Base-by-base conservation (phyloP, 768 basidiomycete species). In the Russula sp. region DNA sequence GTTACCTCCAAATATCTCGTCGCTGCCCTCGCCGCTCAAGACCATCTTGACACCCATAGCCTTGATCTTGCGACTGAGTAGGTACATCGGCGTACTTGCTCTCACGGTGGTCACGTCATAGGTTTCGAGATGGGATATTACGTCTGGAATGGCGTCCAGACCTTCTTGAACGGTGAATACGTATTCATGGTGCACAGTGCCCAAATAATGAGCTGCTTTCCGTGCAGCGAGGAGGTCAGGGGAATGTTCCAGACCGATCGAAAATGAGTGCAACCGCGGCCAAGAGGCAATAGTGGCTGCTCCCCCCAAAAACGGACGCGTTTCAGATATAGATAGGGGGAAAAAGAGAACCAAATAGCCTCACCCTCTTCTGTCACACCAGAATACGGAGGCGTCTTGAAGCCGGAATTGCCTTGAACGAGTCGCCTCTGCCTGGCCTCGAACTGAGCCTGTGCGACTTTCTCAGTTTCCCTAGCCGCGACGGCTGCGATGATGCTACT, bases 21-120 rank as follows among this genome's bases (percentile, higher is more conserved):
- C 97, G 67, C 91, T 93, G 44, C 97, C 97, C 76, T 99, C 97
- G 20, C 97, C 97, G 68, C 90, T 92, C 40, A 98, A 81, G 18
- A 99, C 97, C 97, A 99, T 99, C 79, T 99, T 99, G 59, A 99
- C 97, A 63, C 97, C 97, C 92, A 94, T 98, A 5, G 97, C 96
- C 79, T 98, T 99, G 79, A 99, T 95, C 79, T 99, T 98, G 55
- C 97, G 84, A 73, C 90, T 93, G 64, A 99, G 85, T 32, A 99
- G 86, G 76, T 98, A 98, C 97, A 99, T 99, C 3, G 97, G 97
- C 5, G 95, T 98, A 71, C 90, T 93, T 10, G 97, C 97, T 54
- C 97, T 89, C 55, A 98, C 92, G 44, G 97, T 99, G 32, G 97
- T 99, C 62, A 99, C 97, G 75, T 99, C 97, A 76, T 93, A 98